Percentiles rank a stretch among this genome's conserved stretches.
phyloP scores from a whole-genome alignment of 306 rosid species.

The Mucuna pruriens region DNA sequence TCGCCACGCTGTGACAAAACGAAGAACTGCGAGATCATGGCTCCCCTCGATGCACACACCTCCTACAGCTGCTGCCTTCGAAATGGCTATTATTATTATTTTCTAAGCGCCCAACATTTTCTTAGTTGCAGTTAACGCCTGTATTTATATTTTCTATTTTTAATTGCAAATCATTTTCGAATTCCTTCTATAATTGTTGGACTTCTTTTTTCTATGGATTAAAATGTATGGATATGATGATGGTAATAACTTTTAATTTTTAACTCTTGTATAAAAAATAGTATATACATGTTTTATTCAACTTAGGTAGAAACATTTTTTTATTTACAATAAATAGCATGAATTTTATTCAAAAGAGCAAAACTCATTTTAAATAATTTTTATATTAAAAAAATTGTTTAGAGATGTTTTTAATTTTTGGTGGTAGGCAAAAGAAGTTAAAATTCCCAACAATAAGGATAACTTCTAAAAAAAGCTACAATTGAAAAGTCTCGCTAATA shows the following conservation, averaged over 20 bases:
- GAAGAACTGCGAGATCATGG: conserved; percentile 61
- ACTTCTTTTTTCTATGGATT: not conserved
- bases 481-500: too few relatives aligned
- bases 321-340: too few relatives aligned
- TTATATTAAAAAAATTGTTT: too few relatives aligned
- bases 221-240: not conserved
- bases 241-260: not conserved
- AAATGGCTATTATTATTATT: not conserved
- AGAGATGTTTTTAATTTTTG: too few relatives aligned
- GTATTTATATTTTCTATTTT: not conserved
- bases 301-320: too few relatives aligned
- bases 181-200: not conserved
- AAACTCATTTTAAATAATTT: too few relatives aligned
- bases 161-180: not conserved
- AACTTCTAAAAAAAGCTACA: too few relatives aligned
- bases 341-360: too few relatives aligned
- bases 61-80: conserved; percentile 6
- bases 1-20: conserved; percentile 59
- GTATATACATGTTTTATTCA: too few relatives aligned
- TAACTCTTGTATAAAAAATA: too few relatives aligned
- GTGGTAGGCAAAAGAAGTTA: too few relatives aligned
- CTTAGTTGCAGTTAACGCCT: conserved; percentile 3
- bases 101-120: not conserved
- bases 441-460: too few relatives aligned
- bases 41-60: conserved; percentile 20